Evolutionary conservation across 2,329 filamentous ascomycete genomes (phyloP), one percentile per base, ranked within the genome.

Genomic region (Aspergillus proliferans): DNA sequence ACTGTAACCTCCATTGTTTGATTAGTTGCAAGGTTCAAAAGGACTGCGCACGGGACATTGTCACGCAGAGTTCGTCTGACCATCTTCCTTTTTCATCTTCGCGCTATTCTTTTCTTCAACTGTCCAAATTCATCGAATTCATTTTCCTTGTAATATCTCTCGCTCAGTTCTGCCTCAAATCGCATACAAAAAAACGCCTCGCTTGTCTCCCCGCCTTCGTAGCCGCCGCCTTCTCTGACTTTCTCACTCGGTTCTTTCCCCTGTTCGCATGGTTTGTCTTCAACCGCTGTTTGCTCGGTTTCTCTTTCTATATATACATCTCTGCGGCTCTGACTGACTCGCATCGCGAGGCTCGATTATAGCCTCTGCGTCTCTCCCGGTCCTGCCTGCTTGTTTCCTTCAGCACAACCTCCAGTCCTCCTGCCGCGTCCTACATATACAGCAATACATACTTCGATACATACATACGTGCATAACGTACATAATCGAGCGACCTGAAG

Each of bases 171-270:
- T 19, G 10, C 8, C 38, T 40, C 18, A 2, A 9, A 15, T 40
- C 38, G 18, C n/a, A n/a, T 19, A 38, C 9, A 38, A 7, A 34
- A 34, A 38, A 15, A n/a, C 34, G 26, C 34, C 34, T 38, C n/a
- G 34, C 18, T 10, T 38, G 34, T 15, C 34, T 38, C 38, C 52
- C 48, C 48, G 50, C 50, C 44, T 52, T 54, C 39, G 49, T 43
- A 50, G 47, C 51, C 51, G 50, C 49, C 51, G 49, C 47, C 49
- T 51, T 46, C 34, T 41, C 22, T 43, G 26, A 30, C 47, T 33
- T 41, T 26, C 46, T 48, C 43, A 18, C 26, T 33, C 43, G n/a
- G 22, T 34, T 21, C 43, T 14, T 21, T 45, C 43, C 19, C 40
- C 33, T 19, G 21, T 33, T 44, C 48, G 26, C 30, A 48, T 14